Evolutionary conservation across 2,329 filamentous ascomycete genomes (phyloP).

Genomic region (Curvularia eragrostidis): DNA sequence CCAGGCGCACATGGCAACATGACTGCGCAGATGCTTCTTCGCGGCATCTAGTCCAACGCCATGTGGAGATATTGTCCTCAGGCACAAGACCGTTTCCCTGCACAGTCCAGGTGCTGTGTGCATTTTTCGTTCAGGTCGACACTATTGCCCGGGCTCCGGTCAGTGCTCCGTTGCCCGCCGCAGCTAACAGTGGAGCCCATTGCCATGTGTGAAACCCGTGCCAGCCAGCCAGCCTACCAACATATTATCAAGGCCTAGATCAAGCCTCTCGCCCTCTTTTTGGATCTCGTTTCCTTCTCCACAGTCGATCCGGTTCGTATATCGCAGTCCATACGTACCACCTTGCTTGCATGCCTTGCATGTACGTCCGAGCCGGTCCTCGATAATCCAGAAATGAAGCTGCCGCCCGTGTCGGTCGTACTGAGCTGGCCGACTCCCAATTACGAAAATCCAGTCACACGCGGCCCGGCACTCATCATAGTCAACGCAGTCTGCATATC

Average conservation of each 20-base stretch:
- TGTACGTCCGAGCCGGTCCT: constrained; percentile 8
- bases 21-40: not conserved
- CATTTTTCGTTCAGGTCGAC: constrained; percentile 7
- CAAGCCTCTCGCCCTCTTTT: not conserved
- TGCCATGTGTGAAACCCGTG: constrained; percentile 7
- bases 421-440: constrained; percentile 51
- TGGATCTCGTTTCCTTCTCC: constrained; percentile 3
- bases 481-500: constrained; percentile 50
- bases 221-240: not conserved
- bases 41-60: not conserved
- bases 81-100: not conserved
- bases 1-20: not conserved
- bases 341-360: constrained; percentile 12
- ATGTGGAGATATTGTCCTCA: not conserved
- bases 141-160: constrained; percentile 3
- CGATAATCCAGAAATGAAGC: constrained; percentile 32
- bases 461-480: constrained; percentile 50
- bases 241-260: constrained; percentile 10
- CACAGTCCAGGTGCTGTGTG: constrained; percentile 3
- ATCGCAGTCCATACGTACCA: not conserved
- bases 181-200: constrained; percentile 5
- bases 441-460: constrained; percentile 49
- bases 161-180: constrained; percentile 7
- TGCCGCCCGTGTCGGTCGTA: constrained; percentile 40
- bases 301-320: not conserved